Percentiles rank a stretch among this genome's conserved stretches.
Conservation (phyloP, 2,329 filamentous ascomycete genomes). For the Teratosphaeria pseudoeucalypti region DNA sequence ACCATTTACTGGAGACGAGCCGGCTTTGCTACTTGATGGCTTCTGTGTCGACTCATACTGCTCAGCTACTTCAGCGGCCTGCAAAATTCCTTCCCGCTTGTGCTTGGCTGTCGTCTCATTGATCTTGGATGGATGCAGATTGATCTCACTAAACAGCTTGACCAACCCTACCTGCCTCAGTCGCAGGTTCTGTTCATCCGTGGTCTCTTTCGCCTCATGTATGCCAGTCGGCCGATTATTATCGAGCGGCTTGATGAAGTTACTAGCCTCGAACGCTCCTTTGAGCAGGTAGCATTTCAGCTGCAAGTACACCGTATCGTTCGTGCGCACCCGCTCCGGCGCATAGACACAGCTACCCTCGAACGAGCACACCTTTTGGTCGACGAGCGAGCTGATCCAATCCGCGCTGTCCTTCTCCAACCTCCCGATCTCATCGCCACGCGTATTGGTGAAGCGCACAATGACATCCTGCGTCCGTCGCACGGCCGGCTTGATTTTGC, state of each 20-base stretch:
- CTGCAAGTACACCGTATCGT: constrained; percentile 91
- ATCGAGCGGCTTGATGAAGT: constrained; percentile 52
- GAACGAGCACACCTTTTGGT: constrained; percentile 80
- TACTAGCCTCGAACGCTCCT: constrained; percentile 58
- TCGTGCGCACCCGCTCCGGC: constrained; percentile 73
- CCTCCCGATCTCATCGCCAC: constrained; percentile 74
- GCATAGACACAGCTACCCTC: constrained; percentile 83
- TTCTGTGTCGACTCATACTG: constrained; percentile 52
- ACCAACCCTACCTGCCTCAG: constrained; percentile 80
- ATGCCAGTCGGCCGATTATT: constrained; percentile 62
- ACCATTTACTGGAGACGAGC: constrained; percentile 27
- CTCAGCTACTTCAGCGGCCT: constrained; percentile 81
- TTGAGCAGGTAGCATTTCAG: constrained; percentile 65
- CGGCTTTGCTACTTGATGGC: constrained; percentile 27
- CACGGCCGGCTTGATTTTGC: constrained; percentile 38
- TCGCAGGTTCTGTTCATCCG: constrained; percentile 73
- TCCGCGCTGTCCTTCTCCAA: constrained; percentile 76
- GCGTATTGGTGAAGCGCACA: constrained; percentile 76
- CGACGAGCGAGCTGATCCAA: constrained; percentile 87
- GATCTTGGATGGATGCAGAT: constrained; percentile 62
- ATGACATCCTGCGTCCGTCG: constrained; percentile 70
- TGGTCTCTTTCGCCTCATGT: constrained; percentile 77
- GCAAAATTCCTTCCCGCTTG: constrained; percentile 71
- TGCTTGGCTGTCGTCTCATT: constrained; percentile 67
- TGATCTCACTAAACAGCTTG: constrained; percentile 80